Conservation (phyloP, 805 yeast genomes). For the Saccharomycopsis sp. region DNA sequence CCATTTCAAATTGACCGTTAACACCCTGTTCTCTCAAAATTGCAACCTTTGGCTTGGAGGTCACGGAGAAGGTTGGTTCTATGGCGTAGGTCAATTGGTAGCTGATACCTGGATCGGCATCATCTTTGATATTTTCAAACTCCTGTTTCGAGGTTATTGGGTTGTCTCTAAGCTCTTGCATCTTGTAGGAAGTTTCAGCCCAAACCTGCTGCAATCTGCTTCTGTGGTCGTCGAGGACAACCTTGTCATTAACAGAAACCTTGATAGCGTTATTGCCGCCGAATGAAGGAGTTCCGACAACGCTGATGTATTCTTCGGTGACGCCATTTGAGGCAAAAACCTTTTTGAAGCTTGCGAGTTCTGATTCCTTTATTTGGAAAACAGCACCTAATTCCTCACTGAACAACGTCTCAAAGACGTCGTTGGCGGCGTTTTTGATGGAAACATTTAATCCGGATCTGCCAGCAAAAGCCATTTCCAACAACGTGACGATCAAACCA, state of each 20-base stretch:
- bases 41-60: constrained; percentile 78
- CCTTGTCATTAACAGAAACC: constrained; percentile 40
- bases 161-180: constrained; percentile 90
- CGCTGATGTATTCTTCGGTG: constrained; percentile 42
- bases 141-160: constrained; percentile 89
- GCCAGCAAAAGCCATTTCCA: constrained; percentile 97
- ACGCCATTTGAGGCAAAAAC: constrained; percentile 57
- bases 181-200: constrained; percentile 81
- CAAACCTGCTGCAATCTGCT: constrained; percentile 69
- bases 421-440: constrained; percentile 34
- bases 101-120: constrained; percentile 82
- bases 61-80: constrained; percentile 37
- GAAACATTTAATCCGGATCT: constrained; percentile 71
- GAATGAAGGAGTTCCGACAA: constrained; percentile 67
- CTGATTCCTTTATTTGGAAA: constrained; percentile 66
- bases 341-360: constrained; percentile 46
- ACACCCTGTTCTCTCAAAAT: constrained; percentile 98
- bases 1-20: constrained; percentile 97
- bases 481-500: constrained; percentile 76
- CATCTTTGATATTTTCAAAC: constrained; percentile 64
- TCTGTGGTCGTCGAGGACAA: constrained; percentile 50
- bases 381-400: constrained; percentile 95
- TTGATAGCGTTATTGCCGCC: constrained; percentile 39
- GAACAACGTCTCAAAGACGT: constrained; percentile 55
- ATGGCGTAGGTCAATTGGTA: constrained; percentile 72